Evolutionary conservation across 495 filamentous ascomycete genomes (phyloP), one percentile per base, ranked within the genome.

Genomic region (Staphylotrichum longicolle): DNA sequence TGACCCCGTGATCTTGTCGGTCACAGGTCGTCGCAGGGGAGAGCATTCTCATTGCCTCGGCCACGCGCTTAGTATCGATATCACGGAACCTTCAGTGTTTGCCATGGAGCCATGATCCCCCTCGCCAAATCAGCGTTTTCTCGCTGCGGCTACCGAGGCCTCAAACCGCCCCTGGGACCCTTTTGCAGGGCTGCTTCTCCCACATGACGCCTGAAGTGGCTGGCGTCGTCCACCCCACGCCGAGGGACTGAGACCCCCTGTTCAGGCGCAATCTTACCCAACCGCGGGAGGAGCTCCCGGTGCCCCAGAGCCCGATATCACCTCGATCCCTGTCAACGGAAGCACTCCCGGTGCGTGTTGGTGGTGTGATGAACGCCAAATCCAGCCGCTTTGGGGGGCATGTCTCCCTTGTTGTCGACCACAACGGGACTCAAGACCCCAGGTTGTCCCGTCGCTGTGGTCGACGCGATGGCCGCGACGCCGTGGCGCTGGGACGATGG

Each of bases 1-100:
- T 66, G 66, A 63, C 72, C 71, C 66, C 68, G 69, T 73, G 72
- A 75, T 73, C 63, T 44, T 37, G 54, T 37, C 56, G 49, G 67
- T 60, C 62, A 60, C 58, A 63, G 55, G 58, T 15, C 55, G 50
- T 49, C 58, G 20, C 20, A 27, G 20, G 20, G 20, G 20, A 27
- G 20, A 27, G 20, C 61, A 57, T 55, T 64, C 65, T 63, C 64
- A 66, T 68, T 65, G 65, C 65, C 70, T 66, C 64, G 63, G 60
- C 61, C 64, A 61, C 7, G 8, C 34, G 9, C 33, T 32, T 51
- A 63, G n/a, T n/a, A 53, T 40, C 20, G 20, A 27, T 65, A 66
- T 62, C 62, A 63, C 62, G 20, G 20, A 53, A 39, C 49, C 30
- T 39, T 54, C 39, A 32, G 32, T 48, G 55, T 33, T 44, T 42